Evolutionary conservation across 305 asterid species (phyloP), one percentile per base, ranked within the genome.

Genomic region (Solanum hybrid): DNA sequence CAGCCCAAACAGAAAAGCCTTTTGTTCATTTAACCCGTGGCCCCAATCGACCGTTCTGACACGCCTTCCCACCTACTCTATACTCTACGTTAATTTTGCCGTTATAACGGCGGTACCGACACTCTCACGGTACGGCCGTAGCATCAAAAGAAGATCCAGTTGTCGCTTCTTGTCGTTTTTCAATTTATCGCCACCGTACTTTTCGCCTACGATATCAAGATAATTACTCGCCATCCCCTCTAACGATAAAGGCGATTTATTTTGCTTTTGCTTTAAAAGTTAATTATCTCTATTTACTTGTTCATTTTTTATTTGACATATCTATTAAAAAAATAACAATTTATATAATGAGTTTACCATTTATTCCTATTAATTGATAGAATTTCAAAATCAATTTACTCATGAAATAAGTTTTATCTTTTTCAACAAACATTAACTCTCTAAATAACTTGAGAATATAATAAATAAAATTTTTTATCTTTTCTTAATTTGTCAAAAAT

Each of bases 101-200:
- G 87, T 84, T 84, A 84, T 84, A 84, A 84, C 76, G 87, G 87
- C 42, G 87, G 76, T 84, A 51, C 87, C 87, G 87, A 84, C 87
- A 84, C 76, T 31, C 26, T 84, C 75, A 84, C 75, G 42, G 87
- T 84, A 51, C 76, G 75, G 75, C 40, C 73, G 20, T 7, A 40
- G 75, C 73, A 84, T 51, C 87, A 84, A 84, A 20, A 5, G 16
- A 10, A 51, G 75, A 84, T 84, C 87, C 87, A 84, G 87, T 84
- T 84, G 87, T 51, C 76, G 66, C 3, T 51, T 81, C 17, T 26
- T 81, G 71, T 27, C 38, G 12, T 34, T 51, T 51, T 31, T 12
- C 46, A 84, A 84, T 84, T 84, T 84, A 51, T 84, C 87, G 75
- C 22, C 1, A 27, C 7, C 87, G 40, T 82, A 42, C 87, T 27